These are phyloP conservation scores for Coemansia biformis DNA, from an alignment of 192 early-diverging fungal genomes.

Conservation along the genomic window DNA sequence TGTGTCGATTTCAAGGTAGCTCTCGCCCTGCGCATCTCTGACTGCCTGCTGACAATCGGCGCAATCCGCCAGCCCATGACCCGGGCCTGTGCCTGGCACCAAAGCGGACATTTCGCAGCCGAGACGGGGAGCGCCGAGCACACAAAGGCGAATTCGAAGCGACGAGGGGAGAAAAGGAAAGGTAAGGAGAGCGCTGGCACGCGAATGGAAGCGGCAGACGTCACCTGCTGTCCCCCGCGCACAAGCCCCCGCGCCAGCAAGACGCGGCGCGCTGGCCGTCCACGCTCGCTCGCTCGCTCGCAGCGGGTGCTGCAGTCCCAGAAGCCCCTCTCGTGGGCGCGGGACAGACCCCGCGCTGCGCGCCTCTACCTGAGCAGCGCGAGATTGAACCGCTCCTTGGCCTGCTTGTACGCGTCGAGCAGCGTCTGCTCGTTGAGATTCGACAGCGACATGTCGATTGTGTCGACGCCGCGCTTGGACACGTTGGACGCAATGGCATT, in stretches of 20 bases:
- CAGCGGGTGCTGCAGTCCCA: no score
- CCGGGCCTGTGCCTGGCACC: not conserved
- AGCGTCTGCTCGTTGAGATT: conserved; percentile 67
- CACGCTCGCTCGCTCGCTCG: no score
- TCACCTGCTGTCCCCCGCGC: not conserved
- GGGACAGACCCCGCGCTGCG: no score
- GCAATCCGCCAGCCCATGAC: conserved; percentile 19
- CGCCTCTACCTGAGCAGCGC: conserved; percentile 59
- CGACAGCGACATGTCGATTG: conserved; percentile 63
- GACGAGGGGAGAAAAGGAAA: conserved; percentile 1
- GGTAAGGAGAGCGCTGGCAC: not conserved
- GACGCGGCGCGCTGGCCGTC: no score
- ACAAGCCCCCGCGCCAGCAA: not conserved
- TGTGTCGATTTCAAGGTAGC: conserved; percentile 6
- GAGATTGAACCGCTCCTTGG: conserved; percentile 66
- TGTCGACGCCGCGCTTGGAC: conserved; percentile 67
- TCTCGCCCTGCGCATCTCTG: conserved; percentile 1
- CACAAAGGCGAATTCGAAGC: not conserved
- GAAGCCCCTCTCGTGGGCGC: no score
- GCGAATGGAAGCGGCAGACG: not conserved
- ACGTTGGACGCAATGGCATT: conserved; percentile 71
- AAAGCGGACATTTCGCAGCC: not conserved
- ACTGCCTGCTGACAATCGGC: conserved; percentile 23
- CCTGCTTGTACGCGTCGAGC: conserved; percentile 69
- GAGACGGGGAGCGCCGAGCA: not conserved